phyloP scores from a whole-genome alignment of 345 rosid genomes.

The Gossypium mustelinum region DNA sequence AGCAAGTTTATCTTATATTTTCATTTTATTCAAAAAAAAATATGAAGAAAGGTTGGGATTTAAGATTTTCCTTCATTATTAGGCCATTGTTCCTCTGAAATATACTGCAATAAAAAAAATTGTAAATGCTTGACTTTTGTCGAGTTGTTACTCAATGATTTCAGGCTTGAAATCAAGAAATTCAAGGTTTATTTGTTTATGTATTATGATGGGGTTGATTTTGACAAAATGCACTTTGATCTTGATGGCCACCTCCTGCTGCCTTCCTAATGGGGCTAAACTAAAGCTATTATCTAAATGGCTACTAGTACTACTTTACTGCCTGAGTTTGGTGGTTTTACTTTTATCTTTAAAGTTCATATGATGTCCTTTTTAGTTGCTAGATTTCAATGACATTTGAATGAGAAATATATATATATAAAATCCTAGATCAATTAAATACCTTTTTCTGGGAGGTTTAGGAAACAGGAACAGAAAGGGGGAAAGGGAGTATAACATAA shows the following conservation, averaged over 20 bases:
- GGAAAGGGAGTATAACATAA: no score
- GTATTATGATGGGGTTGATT: neutral
- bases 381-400: constrained; percentile 8
- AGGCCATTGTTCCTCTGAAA: neutral
- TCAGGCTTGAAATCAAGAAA: neutral
- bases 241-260: neutral
- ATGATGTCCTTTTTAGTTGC: neutral
- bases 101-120: neutral
- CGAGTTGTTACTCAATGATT: neutral
- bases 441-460: no score
- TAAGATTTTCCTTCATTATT: neutral
- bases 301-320: neutral
- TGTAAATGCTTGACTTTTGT: neutral
- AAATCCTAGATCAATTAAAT: no score
- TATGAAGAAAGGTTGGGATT: no score
- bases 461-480: no score
- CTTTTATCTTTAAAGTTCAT: neutral
- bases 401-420: neutral
- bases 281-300: neutral
- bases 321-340: no score
- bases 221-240: neutral
- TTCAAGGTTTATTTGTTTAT: neutral
- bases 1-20: constrained; percentile 1
- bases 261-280: no score
- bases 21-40: neutral